Conservation (phyloP, 2,329 filamentous ascomycete genomes). For the Colletotrichum liaoningense region DNA sequence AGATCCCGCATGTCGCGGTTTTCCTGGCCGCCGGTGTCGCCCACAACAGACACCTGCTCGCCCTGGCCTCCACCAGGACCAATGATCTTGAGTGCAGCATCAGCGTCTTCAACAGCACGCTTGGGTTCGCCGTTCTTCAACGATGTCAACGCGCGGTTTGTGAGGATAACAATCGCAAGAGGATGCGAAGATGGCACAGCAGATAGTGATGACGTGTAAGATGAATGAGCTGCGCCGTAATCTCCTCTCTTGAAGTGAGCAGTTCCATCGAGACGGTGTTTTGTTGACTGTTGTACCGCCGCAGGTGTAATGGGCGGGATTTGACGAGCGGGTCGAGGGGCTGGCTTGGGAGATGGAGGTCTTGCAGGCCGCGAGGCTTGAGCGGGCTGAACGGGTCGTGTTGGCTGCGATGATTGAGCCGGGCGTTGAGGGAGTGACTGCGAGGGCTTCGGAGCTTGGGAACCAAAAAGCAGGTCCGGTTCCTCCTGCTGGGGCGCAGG, state of each 20-base stretch:
- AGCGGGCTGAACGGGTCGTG: constrained; percentile 48
- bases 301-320: constrained; percentile 76
- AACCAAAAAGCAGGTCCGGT: constrained; percentile 73
- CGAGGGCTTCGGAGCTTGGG: constrained; percentile 49
- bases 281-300: constrained; percentile 80
- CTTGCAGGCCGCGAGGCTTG: constrained; percentile 45
- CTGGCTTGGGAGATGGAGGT: constrained; percentile 50
- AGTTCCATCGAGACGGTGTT: constrained; percentile 82
- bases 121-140: constrained; percentile 95
- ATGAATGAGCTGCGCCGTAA: constrained; percentile 85
- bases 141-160: constrained; percentile 89
- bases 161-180: constrained; percentile 86
- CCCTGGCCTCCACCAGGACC: constrained; percentile 82
- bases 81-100: constrained; percentile 82
- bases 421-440: constrained; percentile 51
- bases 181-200: constrained; percentile 84
- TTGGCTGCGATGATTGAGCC: constrained; percentile 49
- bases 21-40: constrained; percentile 66
- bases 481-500: constrained; percentile 59
- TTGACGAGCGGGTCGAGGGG: constrained; percentile 64
- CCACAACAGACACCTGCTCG: constrained; percentile 79
- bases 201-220: constrained; percentile 82
- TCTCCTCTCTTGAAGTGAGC: constrained; percentile 95
- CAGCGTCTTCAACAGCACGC: constrained; percentile 85
- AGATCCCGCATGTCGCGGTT: constrained; percentile 91